Evolutionary conservation across 129 eudicot genomes (phyloP).

Genomic region (Gnaphalium uliginosum): DNA sequence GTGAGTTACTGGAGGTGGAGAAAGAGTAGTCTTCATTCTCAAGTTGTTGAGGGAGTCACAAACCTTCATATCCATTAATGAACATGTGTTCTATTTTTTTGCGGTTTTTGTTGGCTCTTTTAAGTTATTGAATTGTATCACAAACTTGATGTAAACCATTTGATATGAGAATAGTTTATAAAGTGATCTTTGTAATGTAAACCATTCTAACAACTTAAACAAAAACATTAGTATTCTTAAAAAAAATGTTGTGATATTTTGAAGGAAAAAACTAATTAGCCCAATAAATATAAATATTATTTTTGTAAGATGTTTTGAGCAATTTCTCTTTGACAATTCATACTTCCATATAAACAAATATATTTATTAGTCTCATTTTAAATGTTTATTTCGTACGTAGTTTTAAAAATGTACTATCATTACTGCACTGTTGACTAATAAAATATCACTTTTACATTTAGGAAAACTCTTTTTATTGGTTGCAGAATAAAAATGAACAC

Average conservation of each 20-base stretch:
- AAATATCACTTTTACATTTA: no score
- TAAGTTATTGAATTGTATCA: neutral
- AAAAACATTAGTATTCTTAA: neutral
- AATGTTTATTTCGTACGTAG: no score
- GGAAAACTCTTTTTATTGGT: no score
- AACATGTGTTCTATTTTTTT: neutral
- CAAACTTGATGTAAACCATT: conserved; percentile 12
- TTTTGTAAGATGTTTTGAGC: no score
- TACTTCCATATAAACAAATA: no score
- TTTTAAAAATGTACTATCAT: no score
- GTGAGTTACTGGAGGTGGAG: conserved; percentile 94
- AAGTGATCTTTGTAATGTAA: neutral
- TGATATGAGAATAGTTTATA: neutral
- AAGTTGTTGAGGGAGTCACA: conserved; percentile 32
- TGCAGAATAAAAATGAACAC: no score
- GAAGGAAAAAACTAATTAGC: no score
- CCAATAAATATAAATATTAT: no score
- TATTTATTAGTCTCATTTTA: no score
- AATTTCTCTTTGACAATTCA: no score
- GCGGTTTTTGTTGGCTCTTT: neutral
- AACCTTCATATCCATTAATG: conserved; percentile 31
- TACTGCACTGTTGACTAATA: no score
- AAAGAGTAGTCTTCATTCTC: conserved; percentile 42
- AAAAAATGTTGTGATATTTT: neutral
- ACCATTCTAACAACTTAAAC: neutral